Conservation (phyloP, 257 asterid species). For the Salvia rosmarinus region DNA sequence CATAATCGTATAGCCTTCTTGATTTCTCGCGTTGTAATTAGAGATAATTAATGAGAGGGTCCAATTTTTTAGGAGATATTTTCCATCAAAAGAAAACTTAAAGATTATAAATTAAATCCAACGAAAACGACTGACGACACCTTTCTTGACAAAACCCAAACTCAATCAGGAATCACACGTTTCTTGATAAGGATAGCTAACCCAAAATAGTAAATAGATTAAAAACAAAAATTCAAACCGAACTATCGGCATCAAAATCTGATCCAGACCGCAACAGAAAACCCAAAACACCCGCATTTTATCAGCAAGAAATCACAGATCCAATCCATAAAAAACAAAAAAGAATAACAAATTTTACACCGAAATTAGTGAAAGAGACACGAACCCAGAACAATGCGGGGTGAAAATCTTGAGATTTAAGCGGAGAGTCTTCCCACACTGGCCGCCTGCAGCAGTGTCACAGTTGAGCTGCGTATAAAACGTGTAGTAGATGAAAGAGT, state of each 20-base stretch:
- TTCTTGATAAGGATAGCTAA: background rate
- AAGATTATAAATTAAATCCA: constrained; percentile 7
- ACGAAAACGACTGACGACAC: constrained; percentile 9
- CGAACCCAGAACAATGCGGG: constrained; percentile 45
- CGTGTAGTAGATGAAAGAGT: background rate
- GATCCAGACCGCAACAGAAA: constrained; percentile 18
- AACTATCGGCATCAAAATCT: constrained; percentile 27
- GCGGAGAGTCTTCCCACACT: constrained; percentile 10
- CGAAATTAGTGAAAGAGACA: background rate
- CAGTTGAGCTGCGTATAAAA: constrained; percentile 27
- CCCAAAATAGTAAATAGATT: background rate
- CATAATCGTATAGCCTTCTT: background rate
- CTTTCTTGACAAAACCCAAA: background rate
- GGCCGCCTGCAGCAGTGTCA: constrained; percentile 35
- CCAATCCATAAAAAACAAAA: constrained; percentile 27
- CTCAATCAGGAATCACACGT: constrained; percentile 11
- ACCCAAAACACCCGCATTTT: background rate
- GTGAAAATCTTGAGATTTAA: constrained; percentile 24
- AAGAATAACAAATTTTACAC: constrained; percentile 6
- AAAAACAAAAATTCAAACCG: background rate
- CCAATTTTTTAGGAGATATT: constrained; percentile 11
- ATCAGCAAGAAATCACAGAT: constrained; percentile 37
- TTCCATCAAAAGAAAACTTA: constrained; percentile 18
- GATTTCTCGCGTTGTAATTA: constrained; percentile 19
- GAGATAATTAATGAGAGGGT: background rate